These are phyloP conservation scores for Spirogloea muscicola DNA, from an alignment of 139 green algal species.

Conservation along the genomic window DNA sequence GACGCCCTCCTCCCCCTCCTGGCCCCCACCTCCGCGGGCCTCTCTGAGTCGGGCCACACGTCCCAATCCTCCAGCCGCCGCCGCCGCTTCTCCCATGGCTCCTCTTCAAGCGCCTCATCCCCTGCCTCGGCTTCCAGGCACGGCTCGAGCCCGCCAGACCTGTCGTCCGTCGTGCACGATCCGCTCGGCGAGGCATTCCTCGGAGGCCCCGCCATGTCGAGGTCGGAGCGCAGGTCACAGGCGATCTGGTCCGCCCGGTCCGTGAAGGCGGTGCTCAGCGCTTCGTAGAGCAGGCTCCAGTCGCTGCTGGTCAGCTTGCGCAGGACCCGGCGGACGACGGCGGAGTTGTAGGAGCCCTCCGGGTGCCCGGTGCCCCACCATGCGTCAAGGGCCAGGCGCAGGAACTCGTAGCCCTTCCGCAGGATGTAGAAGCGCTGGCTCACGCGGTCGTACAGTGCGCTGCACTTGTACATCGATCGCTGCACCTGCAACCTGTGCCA, in stretches of 20 bases:
- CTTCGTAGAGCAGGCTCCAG: conserved; percentile 22
- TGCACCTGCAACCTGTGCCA: too few species aligned
- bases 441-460: too few species aligned
- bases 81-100: too few species aligned
- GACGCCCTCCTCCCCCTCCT: not conserved
- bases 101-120: not conserved
- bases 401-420: too few species aligned
- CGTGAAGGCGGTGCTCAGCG: not conserved
- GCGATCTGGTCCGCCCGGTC: not conserved
- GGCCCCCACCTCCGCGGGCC: not conserved
- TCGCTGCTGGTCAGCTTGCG: not conserved
- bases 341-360: not conserved
- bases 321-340: not conserved
- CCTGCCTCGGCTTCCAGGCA: not conserved
- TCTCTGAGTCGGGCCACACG: not conserved
- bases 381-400: too few species aligned
- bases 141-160: not conserved
- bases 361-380: too few species aligned
- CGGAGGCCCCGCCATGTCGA: not conserved
- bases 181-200: not conserved
- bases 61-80: not conserved
- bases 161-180: not conserved
- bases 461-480: too few species aligned
- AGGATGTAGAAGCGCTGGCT: too few species aligned
- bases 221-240: not conserved